Evolutionary conservation across 2,329 filamentous ascomycete species (phyloP), one percentile per base, ranked within the genome.

Genomic region (Metarhizium guizhouense): DNA sequence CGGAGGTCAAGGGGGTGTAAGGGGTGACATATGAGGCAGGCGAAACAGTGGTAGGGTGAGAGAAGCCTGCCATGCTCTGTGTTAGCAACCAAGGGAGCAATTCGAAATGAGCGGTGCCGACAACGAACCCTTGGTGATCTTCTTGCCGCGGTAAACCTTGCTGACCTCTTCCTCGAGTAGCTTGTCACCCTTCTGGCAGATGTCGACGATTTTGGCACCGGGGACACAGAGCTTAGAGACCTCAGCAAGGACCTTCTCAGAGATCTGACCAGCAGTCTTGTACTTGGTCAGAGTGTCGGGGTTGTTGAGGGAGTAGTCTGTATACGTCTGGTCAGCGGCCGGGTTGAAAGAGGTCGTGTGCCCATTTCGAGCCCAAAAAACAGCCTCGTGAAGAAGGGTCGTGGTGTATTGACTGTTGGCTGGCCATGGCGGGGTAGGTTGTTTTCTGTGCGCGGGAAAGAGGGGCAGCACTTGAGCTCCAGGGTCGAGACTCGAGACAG

Each of bases 61-160:
- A 85, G 74, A 96, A 89, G 69, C 93, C 88, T 91, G 62, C 42
- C 8, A 40, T 30, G 36, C 54, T 47, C 50, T 53, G 32, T 40
- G 40, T 58, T 53, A 56, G 53, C 51, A 54, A 52, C 25, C 42
- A 47, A 25, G 38, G n/a, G 13, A 14, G 18, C 45, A 16, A 25
- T 29, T 48, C 38, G 11, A 29, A 13, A 25, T 13, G 20, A 36
- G 14, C 53, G n/a, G 14, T 50, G 8, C 52, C 43, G 51, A 42
- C 38, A 30, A 76, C 78, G 62, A 68, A 89, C 88, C 94, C 82
- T 99, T 99, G 71, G 78, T 73, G 68, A 96, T 86, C 80, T 96
- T 97, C 82, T 97, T 97, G 75, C 92, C 93, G 73, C 95, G 92
- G 83, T 94, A 99, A 68, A 99, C 93, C 81, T 97, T 97, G 70